Conservation (phyloP, 1,284 basidiomycete species). For the Sutorius eximius region DNA sequence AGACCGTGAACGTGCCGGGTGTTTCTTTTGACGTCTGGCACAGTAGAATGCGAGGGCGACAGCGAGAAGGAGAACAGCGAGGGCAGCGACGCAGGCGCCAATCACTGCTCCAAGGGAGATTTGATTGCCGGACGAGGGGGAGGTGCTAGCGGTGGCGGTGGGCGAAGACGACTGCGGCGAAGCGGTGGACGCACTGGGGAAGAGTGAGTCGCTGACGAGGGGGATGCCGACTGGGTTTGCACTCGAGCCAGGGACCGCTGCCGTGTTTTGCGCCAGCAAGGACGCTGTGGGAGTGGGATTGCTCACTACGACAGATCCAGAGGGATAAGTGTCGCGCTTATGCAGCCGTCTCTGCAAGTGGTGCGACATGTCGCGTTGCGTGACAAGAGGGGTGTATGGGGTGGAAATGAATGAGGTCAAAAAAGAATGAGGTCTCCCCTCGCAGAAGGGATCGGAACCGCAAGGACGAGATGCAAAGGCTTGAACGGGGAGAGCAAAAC, state of each 20-base stretch:
- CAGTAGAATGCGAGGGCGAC: constrained; percentile 49
- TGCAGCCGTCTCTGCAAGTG: constrained; percentile 8
- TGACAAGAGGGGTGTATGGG: not conserved
- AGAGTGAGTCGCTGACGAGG: constrained; percentile 3
- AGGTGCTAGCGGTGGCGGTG: constrained; percentile 12
- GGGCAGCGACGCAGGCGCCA: constrained; percentile 52
- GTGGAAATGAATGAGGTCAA: constrained; percentile 10
- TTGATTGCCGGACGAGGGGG: constrained; percentile 18
- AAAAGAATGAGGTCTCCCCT: constrained; percentile 22
- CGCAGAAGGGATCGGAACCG: constrained; percentile 24
- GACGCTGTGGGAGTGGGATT: constrained; percentile 28
- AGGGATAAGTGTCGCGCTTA: constrained; percentile 17
- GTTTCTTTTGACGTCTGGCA: constrained; percentile 44
- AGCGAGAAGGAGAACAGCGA: constrained; percentile 44
- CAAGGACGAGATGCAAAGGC: not conserved
- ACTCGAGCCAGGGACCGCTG: not conserved
- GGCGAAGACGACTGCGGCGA: constrained; percentile 11
- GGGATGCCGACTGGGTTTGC: constrained; percentile 12
- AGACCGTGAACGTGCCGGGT: constrained; percentile 7
- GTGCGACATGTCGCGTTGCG: constrained; percentile 14
- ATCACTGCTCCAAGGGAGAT: constrained; percentile 53
- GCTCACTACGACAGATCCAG: constrained; percentile 27
- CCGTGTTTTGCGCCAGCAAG: constrained; percentile 23
- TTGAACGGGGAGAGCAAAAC: not conserved
- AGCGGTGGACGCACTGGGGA: not conserved